Percentiles rank a stretch among this genome's conserved stretches.
phyloP scores from a whole-genome alignment of 2,329 filamentous ascomycete species.

The Pseudofabraea citricarpa region DNA sequence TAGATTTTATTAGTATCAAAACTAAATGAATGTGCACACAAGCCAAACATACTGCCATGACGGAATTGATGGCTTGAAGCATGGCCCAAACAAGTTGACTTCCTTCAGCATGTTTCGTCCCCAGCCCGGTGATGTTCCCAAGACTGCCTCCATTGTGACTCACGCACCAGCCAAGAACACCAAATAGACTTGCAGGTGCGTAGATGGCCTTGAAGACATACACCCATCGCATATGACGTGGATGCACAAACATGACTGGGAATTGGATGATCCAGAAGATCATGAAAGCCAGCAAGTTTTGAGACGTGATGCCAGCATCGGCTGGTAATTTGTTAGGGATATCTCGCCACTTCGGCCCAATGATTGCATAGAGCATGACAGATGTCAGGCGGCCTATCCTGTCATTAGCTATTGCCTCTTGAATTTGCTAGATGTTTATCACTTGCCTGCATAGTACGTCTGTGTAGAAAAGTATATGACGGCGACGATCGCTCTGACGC shows the following conservation, averaged over 20 bases:
- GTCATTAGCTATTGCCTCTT: no score
- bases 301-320: conserved; percentile 42
- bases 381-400: conserved; percentile 40
- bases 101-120: conserved; percentile 5
- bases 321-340: conserved; percentile 40
- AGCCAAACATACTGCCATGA: conserved; percentile 26
- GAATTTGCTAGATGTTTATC: no score
- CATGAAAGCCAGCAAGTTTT: conserved; percentile 45
- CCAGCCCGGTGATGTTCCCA: conserved; percentile 3
- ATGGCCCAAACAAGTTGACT: conserved; percentile 31
- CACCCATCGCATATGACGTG: conserved; percentile 36
- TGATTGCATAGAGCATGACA: conserved; percentile 37
- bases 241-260: conserved; percentile 19
- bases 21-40: neutral
- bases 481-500: conserved; percentile 34
- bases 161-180: conserved; percentile 56
- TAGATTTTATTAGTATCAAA: conserved; percentile 10
- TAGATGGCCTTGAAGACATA: conserved; percentile 42
- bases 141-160: conserved; percentile 40
- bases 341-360: conserved; percentile 30
- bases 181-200: conserved; percentile 53
- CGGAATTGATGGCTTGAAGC: conserved; percentile 36
- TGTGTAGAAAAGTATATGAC: conserved; percentile 58
- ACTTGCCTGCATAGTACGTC: conserved; percentile 44
- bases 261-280: conserved; percentile 47